Evolutionary conservation across 768 basidiomycete genomes (phyloP).

Genomic region (Panus rudis): DNA sequence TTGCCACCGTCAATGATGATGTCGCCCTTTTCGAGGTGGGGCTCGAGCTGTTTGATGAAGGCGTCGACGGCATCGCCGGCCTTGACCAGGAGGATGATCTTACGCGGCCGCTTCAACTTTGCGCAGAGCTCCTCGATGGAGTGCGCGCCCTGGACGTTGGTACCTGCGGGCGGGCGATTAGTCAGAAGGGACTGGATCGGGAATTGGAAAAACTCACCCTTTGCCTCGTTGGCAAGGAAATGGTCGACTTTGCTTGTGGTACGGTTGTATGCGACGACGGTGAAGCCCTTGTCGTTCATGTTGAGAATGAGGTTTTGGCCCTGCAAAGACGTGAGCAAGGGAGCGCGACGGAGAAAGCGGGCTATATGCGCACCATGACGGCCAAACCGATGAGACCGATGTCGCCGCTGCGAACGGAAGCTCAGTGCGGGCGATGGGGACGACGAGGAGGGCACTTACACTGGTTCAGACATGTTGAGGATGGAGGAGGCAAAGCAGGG

Average conservation of each 20-base stretch:
- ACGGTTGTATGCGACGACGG: conserved; percentile 94
- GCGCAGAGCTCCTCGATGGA: conserved; percentile 84
- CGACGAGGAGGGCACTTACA: conserved; percentile 34
- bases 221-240: conserved; percentile 96
- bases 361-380: conserved; percentile 78
- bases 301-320: conserved; percentile 97
- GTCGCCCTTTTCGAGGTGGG: conserved; percentile 89
- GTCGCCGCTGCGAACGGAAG: conserved; percentile 61
- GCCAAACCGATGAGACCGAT: conserved; percentile 98
- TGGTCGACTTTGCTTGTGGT: conserved; percentile 93
- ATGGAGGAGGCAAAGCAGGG: conserved; percentile 26
- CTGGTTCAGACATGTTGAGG: conserved; percentile 36
- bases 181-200: conserved; percentile 7
- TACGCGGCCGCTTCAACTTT: conserved; percentile 93
- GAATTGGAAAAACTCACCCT: conserved; percentile 55
- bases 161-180: conserved; percentile 48
- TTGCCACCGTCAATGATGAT: conserved; percentile 99
- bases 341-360: conserved; percentile 13
- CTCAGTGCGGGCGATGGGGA: conserved; percentile 18
- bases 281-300: conserved; percentile 99
- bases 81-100: conserved; percentile 98
- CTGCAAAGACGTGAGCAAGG: conserved; percentile 31
- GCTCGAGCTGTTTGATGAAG: conserved; percentile 86
- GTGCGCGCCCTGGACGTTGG: conserved; percentile 92
- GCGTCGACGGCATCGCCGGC: conserved; percentile 93